These are phyloP conservation scores for Capronia coronata DNA, from an alignment of 2,329 filamentous ascomycete species.

Conservation along the genomic window DNA sequence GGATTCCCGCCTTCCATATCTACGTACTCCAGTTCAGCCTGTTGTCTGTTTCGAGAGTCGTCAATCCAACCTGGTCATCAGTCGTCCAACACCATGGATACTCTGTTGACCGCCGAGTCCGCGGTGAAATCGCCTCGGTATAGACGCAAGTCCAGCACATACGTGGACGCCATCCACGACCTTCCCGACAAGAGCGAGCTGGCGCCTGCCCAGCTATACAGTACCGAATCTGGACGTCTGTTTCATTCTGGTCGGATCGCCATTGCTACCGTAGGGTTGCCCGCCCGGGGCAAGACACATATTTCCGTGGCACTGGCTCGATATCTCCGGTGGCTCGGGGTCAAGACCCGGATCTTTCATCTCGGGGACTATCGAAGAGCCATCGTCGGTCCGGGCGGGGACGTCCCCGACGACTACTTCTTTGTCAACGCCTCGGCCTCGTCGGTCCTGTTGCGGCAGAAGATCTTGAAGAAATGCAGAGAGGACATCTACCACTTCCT, in stretches of 20 bases:
- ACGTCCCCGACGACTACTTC: constrained; percentile 95
- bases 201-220: constrained; percentile 95
- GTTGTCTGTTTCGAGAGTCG: neutral
- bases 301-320: constrained; percentile 92
- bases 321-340: constrained; percentile 92
- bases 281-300: constrained; percentile 93
- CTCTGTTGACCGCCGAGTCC: constrained; percentile 69
- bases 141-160: constrained; percentile 87
- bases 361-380: constrained; percentile 92
- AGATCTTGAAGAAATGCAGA: constrained; percentile 94
- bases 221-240: constrained; percentile 90
- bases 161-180: constrained; percentile 96
- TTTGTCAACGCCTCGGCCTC: constrained; percentile 88
- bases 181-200: constrained; percentile 73
- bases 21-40: neutral
- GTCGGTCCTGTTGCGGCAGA: constrained; percentile 89
- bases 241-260: constrained; percentile 97
- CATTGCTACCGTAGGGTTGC: constrained; percentile 92
- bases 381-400: constrained; percentile 72
- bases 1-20: neutral
- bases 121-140: constrained; percentile 86
- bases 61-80: neutral
- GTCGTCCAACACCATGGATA: constrained; percentile 39
- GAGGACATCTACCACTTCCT: constrained; percentile 96
- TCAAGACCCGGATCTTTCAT: constrained; percentile 97